Percentiles rank a stretch among this genome's conserved stretches.
Conservation (phyloP, 139 green algal species). For the Medakamo hakoo region DNA sequence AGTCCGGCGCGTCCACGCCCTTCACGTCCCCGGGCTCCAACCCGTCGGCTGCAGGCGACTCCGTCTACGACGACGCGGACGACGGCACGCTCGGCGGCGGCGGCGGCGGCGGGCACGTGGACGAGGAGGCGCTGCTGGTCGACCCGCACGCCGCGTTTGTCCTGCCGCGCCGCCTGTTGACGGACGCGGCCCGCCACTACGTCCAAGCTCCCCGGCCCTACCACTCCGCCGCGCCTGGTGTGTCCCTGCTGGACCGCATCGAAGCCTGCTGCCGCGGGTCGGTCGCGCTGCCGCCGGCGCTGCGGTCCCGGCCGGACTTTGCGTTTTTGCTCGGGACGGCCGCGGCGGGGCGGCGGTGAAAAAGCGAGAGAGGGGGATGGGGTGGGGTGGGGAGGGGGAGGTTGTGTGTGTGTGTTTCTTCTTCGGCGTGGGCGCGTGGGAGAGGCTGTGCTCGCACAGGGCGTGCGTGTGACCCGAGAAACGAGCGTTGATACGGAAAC, state of each 20-base stretch:
- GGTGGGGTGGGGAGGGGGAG: not conserved
- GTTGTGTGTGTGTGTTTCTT: not conserved
- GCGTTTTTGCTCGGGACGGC: conserved; percentile 9
- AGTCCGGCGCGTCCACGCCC: no score
- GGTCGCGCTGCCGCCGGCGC: conserved; percentile 14
- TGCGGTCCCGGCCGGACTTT: conserved; percentile 16
- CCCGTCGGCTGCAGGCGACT: no score
- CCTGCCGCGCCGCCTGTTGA: conserved; percentile 16
- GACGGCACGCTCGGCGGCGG: no score
- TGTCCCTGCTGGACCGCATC: conserved; percentile 25
- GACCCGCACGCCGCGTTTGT: conserved; percentile 18
- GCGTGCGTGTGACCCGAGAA: not conserved
- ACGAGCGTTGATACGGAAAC: not conserved
- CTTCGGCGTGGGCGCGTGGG: not conserved
- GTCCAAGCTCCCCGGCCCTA: conserved; percentile 16
- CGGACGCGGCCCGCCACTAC: conserved; percentile 25
- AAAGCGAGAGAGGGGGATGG: no score
- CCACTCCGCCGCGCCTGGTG: conserved; percentile 6
- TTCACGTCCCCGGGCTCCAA: no score
- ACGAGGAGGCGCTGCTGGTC: not conserved
- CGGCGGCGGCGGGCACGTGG: not conserved
- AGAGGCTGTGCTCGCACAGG: no score
- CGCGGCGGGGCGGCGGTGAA: no score
- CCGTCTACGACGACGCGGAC: no score
- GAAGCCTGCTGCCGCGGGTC: conserved; percentile 15